Base-by-base conservation (phyloP, 2,329 filamentous ascomycete species). In the Epichloe sp. region DNA sequence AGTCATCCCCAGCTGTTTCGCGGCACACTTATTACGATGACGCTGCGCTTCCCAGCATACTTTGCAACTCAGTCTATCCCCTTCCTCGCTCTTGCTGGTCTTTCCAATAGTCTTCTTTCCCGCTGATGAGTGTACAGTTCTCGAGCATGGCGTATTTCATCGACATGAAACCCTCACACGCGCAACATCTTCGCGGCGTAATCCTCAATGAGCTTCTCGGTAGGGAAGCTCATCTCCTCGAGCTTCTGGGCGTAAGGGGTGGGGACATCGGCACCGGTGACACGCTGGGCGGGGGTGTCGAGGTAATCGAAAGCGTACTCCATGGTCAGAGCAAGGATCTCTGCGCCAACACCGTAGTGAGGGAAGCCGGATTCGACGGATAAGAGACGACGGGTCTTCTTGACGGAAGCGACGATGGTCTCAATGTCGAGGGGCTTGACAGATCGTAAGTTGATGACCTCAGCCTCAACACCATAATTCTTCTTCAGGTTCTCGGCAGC, bases 251-350 rank as follows among this genome's bases (percentile, higher is more conserved):
- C 91, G 67, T 98, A 97, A 38, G 93, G 93, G 7, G 93, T 98
- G 47, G 93, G 93, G 12, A 98, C 93, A 69, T 98, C 93, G 58
- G 93, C 91, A 68, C 93, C 93, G 53, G 93, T 97, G 63, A 98
- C 83, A 70, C 93, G 85, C 70, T 91, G 86, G 55, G 89, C 93
- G 46, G 93, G 93, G 52, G 89, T 88, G 64, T 96, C 84, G 58
- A 98, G 85, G 76, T 95, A 97, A 75, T 98, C 93, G 66, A 97
- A 98, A 57, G 82, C 90, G 71, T 97, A 98, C 74, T 98, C 93
- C 85, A 95, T 95, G 56, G 88, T 84, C 54, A 96, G 77, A 54
- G 93, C 93, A 57, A 98, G 80, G 62, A 98, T 89, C 75, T 98
- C 93, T 52, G 91, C 80, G 53, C 84, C 80, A 60, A 98, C 88